phyloP scores from a whole-genome alignment of 352 stramenopile genomes.

The Globisporangium paroecandrum region DNA sequence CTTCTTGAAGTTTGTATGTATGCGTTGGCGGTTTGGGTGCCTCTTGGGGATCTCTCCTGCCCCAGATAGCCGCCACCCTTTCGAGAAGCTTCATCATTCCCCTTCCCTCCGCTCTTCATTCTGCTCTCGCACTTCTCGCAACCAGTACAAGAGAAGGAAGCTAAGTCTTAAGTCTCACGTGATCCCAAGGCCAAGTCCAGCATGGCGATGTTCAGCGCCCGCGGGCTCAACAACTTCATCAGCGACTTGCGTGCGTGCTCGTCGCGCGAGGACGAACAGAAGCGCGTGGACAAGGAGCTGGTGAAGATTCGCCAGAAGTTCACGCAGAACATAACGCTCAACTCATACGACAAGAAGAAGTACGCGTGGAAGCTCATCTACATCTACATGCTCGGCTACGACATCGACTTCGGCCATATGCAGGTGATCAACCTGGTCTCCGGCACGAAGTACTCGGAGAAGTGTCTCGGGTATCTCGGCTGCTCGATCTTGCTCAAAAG shows the following conservation, averaged over 20 bases:
- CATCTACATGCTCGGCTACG: constrained; percentile 99
- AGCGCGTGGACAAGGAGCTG: constrained; percentile 96
- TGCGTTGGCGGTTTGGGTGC: neutral
- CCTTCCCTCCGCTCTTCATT: neutral
- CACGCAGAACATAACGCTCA: constrained; percentile 80
- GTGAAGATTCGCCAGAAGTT: constrained; percentile 98
- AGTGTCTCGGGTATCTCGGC: constrained; percentile 96
- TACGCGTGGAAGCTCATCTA: constrained; percentile 99
- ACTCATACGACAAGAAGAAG: constrained; percentile 98
- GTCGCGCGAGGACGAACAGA: constrained; percentile 92
- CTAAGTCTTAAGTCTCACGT: neutral
- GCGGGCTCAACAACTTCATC: constrained; percentile 83
- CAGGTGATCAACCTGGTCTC: constrained; percentile 96
- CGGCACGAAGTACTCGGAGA: constrained; percentile 92
- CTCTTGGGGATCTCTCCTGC: neutral
- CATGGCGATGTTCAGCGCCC: constrained; percentile 80
- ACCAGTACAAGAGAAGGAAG: neutral
- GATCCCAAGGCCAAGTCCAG: neutral
- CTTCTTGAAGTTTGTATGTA: constrained; percentile 9
- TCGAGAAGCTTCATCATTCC: neutral
- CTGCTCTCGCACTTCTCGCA: constrained; percentile 2
- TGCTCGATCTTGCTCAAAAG: constrained; percentile 94
- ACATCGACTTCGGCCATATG: constrained; percentile 98
- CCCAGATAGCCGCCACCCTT: neutral
- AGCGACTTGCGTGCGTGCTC: constrained; percentile 68